These are phyloP conservation scores for Aphanomyces euteiches DNA, from an alignment of 352 stramenopile species.

Conservation along the genomic window DNA sequence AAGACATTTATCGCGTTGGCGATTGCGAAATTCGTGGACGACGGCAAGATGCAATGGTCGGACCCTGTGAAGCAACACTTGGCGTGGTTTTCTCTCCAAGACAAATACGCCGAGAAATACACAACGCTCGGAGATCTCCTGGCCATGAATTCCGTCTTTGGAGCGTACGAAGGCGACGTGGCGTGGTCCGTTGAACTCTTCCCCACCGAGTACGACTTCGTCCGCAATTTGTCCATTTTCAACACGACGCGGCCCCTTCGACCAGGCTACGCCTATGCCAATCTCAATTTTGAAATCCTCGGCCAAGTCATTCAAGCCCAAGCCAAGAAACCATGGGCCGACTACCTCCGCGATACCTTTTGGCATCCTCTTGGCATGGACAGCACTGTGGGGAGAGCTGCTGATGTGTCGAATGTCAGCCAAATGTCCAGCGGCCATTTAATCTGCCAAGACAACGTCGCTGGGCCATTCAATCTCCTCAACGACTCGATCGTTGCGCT, in stretches of 20 bases:
- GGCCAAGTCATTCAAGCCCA: slow-evolving; percentile 57
- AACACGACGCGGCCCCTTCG: slow-evolving; percentile 45
- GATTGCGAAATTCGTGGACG: slow-evolving; percentile 44
- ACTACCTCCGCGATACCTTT: slow-evolving; percentile 48
- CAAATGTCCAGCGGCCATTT: slow-evolving; percentile 48
- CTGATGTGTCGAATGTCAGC: slow-evolving; percentile 33
- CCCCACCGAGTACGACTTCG: slow-evolving; percentile 38
- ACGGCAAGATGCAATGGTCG: slow-evolving; percentile 48
- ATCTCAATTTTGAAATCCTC: slow-evolving; percentile 58
- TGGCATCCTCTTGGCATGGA: slow-evolving; percentile 59
- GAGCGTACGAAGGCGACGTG: not conserved
- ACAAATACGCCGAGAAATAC: slow-evolving; percentile 57
- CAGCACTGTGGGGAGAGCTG: slow-evolving; percentile 45
- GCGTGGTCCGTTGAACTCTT: slow-evolving; percentile 38
- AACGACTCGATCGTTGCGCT: not conserved
- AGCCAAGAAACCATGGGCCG: slow-evolving; percentile 46
- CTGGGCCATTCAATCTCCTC: slow-evolving; percentile 49
- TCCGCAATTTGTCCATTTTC: slow-evolving; percentile 39
- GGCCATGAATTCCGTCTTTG: slow-evolving; percentile 52
- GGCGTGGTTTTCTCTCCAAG: slow-evolving; percentile 46
- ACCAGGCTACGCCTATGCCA: slow-evolving; percentile 54
- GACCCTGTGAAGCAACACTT: slow-evolving; percentile 57
- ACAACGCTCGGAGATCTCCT: slow-evolving; percentile 54
- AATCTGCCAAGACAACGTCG: slow-evolving; percentile 40
- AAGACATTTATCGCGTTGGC: slow-evolving; percentile 59